Conservation (phyloP, 192 early-diverging fungal genomes). For the Spizellomyces punctatus region DNA sequence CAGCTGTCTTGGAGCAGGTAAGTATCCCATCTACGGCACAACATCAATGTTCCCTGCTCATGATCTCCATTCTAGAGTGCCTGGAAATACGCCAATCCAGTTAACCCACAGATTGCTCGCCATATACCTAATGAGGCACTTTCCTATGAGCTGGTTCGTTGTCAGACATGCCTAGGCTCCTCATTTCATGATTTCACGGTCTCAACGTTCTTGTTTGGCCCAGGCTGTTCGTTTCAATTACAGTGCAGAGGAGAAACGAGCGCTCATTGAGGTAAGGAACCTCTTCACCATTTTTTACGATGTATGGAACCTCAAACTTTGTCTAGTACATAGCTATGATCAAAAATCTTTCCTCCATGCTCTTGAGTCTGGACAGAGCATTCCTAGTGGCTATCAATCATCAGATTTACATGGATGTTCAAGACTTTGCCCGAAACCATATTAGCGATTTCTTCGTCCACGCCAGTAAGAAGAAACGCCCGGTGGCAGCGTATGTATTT, state of each 20-base stretch:
- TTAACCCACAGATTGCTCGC: slow-evolving; percentile 13
- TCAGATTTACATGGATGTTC: slow-evolving; percentile 38
- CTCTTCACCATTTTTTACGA: neutral
- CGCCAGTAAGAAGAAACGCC: slow-evolving; percentile 50
- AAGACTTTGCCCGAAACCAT: slow-evolving; percentile 35
- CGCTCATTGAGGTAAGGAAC: slow-evolving; percentile 44
- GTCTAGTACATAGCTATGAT: slow-evolving; percentile 50
- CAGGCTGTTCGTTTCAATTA: slow-evolving; percentile 55
- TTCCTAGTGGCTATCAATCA: slow-evolving; percentile 37
- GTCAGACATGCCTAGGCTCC: neutral
- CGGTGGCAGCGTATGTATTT: slow-evolving; percentile 8
- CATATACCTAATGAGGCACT: slow-evolving; percentile 29
- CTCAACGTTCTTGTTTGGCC: neutral
- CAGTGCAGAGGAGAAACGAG: slow-evolving; percentile 41
- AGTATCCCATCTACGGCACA: neutral
- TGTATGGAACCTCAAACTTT: neutral
- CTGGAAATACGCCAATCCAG: slow-evolving; percentile 53
- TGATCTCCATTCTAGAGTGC: slow-evolving; percentile 33
- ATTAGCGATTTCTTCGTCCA: slow-evolving; percentile 36
- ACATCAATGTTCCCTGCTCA: neutral
- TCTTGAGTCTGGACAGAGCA: slow-evolving; percentile 25
- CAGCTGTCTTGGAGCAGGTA: slow-evolving; percentile 48
- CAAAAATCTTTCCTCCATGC: slow-evolving; percentile 36
- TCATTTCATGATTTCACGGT: neutral
- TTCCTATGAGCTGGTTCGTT: slow-evolving; percentile 42